Percentiles rank a stretch among this genome's conserved stretches.
Conservation (phyloP, 345 rosid species). For the Erucastrum elatum region DNA sequence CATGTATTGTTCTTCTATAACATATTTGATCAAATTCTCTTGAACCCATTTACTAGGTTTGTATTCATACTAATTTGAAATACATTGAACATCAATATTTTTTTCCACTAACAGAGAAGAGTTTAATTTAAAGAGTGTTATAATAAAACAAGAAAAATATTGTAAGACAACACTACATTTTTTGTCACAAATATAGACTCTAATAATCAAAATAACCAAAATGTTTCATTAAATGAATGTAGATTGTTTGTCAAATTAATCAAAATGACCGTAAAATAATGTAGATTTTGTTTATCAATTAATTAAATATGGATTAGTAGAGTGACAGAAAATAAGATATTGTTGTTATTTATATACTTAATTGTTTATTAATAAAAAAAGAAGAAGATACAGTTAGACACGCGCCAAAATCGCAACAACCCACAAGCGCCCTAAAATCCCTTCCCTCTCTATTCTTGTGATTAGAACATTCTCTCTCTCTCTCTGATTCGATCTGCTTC, state of each 20-base stretch:
- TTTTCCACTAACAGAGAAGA: not conserved
- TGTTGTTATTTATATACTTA: not conserved
- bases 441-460: not conserved
- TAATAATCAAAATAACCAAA: too few species aligned
- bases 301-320: not conserved
- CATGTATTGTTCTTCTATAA: too few species aligned
- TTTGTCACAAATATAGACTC: too few species aligned
- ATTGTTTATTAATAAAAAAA: not conserved
- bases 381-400: slow-evolving; percentile 27
- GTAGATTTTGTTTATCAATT: too few species aligned
- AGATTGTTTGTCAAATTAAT: too few species aligned
- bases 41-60: not conserved
- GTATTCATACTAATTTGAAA: not conserved
- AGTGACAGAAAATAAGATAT: too few species aligned
- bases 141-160: too few species aligned
- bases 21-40: not conserved
- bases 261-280: too few species aligned
- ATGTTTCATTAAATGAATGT: too few species aligned
- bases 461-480: not conserved
- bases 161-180: too few species aligned
- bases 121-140: not conserved
- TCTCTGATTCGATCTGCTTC: slow-evolving; percentile 17
- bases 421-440: slow-evolving; percentile 5
- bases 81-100: not conserved
- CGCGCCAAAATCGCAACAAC: slow-evolving; percentile 33